Conservation (phyloP, 805 yeast species). For the Brettanomyces custersianus region DNA sequence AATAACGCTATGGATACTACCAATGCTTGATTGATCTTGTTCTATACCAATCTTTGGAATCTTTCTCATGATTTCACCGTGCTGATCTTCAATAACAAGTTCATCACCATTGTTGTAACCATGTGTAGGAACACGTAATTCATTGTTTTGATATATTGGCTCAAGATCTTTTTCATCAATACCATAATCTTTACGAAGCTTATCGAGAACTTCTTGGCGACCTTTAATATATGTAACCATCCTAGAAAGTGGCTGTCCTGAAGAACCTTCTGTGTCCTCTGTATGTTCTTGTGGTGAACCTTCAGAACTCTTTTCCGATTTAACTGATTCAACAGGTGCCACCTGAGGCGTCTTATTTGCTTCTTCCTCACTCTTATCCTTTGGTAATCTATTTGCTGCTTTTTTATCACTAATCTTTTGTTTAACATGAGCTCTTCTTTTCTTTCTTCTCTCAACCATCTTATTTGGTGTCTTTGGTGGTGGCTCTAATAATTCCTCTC, state of each 20-base stretch:
- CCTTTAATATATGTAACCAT: slow-evolving; percentile 6
- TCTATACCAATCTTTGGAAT: slow-evolving; percentile 21
- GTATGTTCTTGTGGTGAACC: not conserved
- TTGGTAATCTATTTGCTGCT: not conserved
- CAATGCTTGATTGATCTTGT: not conserved
- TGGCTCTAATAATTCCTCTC: not conserved
- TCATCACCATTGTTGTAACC: slow-evolving; percentile 65
- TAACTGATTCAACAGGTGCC: too few species aligned
- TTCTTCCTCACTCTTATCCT: not conserved
- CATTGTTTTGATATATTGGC: slow-evolving; percentile 28
- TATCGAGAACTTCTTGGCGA: slow-evolving; percentile 8
- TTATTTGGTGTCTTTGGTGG: not conserved
- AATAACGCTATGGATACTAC: not conserved
- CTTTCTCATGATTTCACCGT: slow-evolving; percentile 71
- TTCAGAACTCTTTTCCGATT: not conserved
- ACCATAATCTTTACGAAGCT: slow-evolving; percentile 11
- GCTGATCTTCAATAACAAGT: slow-evolving; percentile 69
- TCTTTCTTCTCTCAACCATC: not conserved
- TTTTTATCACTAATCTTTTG: not conserved
- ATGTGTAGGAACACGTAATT: slow-evolving; percentile 24
- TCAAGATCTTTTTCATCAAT: slow-evolving; percentile 19
- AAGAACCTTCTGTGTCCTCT: not conserved
- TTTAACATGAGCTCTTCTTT: not conserved
- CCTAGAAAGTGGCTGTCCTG: not conserved
- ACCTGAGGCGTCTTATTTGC: too few species aligned